Base-by-base conservation (phyloP, 345 rosid species). In the Melastoma malabathricum region DNA sequence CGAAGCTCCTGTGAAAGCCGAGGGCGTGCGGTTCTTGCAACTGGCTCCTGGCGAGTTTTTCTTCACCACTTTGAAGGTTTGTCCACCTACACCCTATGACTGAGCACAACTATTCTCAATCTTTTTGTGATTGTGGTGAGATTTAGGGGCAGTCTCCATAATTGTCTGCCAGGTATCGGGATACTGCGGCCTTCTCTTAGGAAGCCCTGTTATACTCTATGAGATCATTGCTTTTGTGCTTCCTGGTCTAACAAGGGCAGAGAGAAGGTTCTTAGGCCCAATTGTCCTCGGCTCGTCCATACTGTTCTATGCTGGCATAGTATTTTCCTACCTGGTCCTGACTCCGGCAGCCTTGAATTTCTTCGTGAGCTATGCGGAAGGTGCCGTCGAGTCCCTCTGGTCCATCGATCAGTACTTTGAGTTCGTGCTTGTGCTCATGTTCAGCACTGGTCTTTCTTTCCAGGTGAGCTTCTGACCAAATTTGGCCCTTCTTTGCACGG, bases 341-440 rank as follows among this genome's bases (percentile, higher is more conserved):
- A 78, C 89, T 58, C 98, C 96, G n/a, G 98, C 94, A 43, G 98
- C 98, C 56, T 74, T 90, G 66, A 90, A 84, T 59, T 90, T 86
- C 83, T 92, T 92, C 59, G 96, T 92, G 41, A 78, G 60, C 56
- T 92, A 92, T 50, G 95, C 98, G 0, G 98, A 92, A 77, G 98
- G 98, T 34, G 96, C 64, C 54, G 98, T 86, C 22, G 98, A 92
- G 66, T 92, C 96, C 43, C 52, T 92, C 49, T 92, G 96, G 98
- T 92, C 98, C 59, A 92, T 92, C 53, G 98, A 92, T 71, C 98
- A 84, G 63, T 92, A 86, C 81, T 92, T 86, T 43, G 95, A 84
- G 84, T 86, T 92, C 62, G 93, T 92, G 22, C 83, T 92, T 20
- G 92, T 92, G 57, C 96, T 92, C 56, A 82, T 92, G 96, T 86